These are phyloP conservation scores for Wickerhamomyces subpelliculosus DNA, from an alignment of 805 yeast genomes.

Conservation along the genomic window DNA sequence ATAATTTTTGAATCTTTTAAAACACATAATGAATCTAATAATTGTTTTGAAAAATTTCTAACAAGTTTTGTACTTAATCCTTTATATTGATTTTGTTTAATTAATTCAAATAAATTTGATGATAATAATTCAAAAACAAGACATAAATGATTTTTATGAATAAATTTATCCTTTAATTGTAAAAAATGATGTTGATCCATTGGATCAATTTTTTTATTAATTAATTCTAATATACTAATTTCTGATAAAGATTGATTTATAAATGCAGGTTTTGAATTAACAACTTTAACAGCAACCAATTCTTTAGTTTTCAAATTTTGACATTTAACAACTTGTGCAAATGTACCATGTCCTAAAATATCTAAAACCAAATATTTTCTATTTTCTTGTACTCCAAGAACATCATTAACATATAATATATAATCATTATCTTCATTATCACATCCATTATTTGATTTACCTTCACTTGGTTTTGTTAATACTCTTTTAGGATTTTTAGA, in stretches of 20 bases:
- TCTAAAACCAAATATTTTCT: conserved; percentile 85
- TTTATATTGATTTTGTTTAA: conserved; percentile 88
- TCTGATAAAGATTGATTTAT: conserved; percentile 89
- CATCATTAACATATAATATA: conserved; percentile 89
- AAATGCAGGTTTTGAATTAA: conserved; percentile 86
- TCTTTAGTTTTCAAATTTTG: conserved; percentile 62
- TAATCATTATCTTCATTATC: conserved; percentile 90
- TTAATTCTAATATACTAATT: conserved; percentile 74
- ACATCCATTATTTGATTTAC: conserved; percentile 68
- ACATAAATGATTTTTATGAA: conserved; percentile 90
- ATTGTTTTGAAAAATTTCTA: conserved; percentile 68
- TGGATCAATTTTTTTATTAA: conserved; percentile 68
- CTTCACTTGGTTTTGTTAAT: conserved; percentile 87
- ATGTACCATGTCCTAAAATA: conserved; percentile 91
- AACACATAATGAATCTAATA: conserved; percentile 72
- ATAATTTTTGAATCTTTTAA: conserved; percentile 79
- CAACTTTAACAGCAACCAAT: conserved; percentile 89
- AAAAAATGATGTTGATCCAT: conserved; percentile 68
- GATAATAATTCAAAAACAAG: conserved; percentile 86
- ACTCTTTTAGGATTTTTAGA: conserved; percentile 88
- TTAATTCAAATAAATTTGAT: conserved; percentile 81
- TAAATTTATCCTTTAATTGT: conserved; percentile 76
- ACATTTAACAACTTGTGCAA: conserved; percentile 97
- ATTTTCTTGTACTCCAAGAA: conserved; percentile 80
- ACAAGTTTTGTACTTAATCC: conserved; percentile 81